A percentile compares a stretch with the other conserved stretches of the same genome.
Evolutionary conservation across 495 filamentous ascomycete genomes (phyloP).

Genomic region (Neurospora discreta): DNA sequence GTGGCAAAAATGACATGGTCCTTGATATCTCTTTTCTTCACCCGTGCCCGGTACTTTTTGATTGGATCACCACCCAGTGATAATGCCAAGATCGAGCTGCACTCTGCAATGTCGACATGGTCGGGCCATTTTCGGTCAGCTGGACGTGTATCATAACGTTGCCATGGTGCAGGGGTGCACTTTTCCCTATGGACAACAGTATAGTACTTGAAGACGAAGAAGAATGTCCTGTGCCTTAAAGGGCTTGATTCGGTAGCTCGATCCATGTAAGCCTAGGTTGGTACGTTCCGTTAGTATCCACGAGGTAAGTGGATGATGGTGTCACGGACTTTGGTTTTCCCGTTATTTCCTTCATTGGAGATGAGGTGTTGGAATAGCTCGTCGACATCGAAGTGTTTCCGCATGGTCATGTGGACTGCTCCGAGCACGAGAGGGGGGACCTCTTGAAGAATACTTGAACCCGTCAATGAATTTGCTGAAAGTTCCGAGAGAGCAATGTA

Average conservation of each 20-base stretch:
- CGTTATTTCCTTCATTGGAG: conserved; percentile 15
- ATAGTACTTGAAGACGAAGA: conserved; percentile 47
- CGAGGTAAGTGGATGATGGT: not conserved
- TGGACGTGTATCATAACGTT: conserved; percentile 23
- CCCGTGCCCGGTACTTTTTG: conserved; percentile 22
- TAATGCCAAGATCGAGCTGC: conserved; percentile 38
- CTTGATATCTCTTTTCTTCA: conserved; percentile 19
- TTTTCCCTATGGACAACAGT: conserved; percentile 32
- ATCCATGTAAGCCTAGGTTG: conserved; percentile 21
- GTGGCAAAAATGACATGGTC: conserved; percentile 35
- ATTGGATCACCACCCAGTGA: conserved; percentile 30
- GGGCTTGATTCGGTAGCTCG: conserved; percentile 26
- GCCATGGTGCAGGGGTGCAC: conserved; percentile 38
- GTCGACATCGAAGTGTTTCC: conserved; percentile 39
- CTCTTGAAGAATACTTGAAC: conserved; percentile 32
- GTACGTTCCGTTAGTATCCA: not conserved
- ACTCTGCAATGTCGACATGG: conserved; percentile 41
- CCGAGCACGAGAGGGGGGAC: conserved; percentile 40
- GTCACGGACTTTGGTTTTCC: conserved; percentile 17
- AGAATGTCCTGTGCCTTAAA: conserved; percentile 33
- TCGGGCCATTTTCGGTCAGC: conserved; percentile 25
- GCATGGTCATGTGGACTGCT: conserved; percentile 38
- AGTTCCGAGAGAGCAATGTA: not conserved
- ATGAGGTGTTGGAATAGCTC: conserved; percentile 37
- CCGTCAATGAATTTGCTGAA: not conserved